These are phyloP conservation scores for Fusarium nurragi DNA, from an alignment of 2,329 filamentous ascomycete genomes.

Conservation along the genomic window DNA sequence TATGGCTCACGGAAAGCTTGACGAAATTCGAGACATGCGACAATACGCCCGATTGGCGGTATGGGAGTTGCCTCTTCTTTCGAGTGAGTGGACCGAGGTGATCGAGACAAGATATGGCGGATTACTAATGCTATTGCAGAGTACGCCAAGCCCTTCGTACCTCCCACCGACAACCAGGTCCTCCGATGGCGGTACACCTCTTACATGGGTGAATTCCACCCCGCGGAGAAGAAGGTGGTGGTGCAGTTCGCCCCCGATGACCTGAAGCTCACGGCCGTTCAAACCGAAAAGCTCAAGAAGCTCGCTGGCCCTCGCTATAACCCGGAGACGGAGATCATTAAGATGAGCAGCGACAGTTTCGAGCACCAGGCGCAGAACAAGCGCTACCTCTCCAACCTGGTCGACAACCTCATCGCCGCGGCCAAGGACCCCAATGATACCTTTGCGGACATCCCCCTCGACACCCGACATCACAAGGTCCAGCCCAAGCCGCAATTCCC, in stretches of 20 bases:
- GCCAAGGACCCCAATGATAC: conserved; percentile 82
- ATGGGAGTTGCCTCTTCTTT: conserved; percentile 94
- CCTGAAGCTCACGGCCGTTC: conserved; percentile 72
- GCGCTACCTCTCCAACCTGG: conserved; percentile 84
- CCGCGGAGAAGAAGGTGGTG: conserved; percentile 91
- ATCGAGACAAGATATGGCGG: background rate
- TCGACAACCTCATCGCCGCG: conserved; percentile 76
- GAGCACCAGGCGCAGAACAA: conserved; percentile 95
- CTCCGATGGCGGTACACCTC: conserved; percentile 96
- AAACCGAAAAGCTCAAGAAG: conserved; percentile 86
- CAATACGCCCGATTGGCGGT: conserved; percentile 87
- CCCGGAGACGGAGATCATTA: conserved; percentile 80
- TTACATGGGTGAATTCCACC: conserved; percentile 94
- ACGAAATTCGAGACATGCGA: conserved; percentile 86
- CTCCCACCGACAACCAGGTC: conserved; percentile 72
- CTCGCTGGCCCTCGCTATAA: conserved; percentile 88
- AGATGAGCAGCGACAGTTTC: conserved; percentile 91
- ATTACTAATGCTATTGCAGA: conserved; percentile 61
- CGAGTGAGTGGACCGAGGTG: conserved; percentile 68
- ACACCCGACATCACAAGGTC: conserved; percentile 83
- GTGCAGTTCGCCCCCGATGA: conserved; percentile 85
- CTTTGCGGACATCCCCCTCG: conserved; percentile 89
- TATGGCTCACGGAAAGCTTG: conserved; percentile 85
- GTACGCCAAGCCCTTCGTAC: conserved; percentile 81
- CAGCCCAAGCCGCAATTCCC: conserved; percentile 79